These are phyloP conservation scores for Lichtheimia hyalospora DNA, from an alignment of 371 early-diverging fungal genomes.

Conservation along the genomic window DNA sequence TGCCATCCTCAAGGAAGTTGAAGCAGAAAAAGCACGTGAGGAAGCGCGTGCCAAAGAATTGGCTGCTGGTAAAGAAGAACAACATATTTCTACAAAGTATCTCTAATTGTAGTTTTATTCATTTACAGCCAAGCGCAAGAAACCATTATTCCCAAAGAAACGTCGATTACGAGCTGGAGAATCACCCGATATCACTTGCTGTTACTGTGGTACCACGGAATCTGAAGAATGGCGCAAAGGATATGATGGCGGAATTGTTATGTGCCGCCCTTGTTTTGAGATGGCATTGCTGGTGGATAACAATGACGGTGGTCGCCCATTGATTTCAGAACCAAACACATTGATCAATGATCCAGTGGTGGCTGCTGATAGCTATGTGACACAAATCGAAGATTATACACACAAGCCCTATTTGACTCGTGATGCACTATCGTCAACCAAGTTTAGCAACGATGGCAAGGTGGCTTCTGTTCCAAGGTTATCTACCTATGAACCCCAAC, in stretches of 20 bases:
- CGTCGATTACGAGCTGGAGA: constrained; percentile 30
- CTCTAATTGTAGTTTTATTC: neutral
- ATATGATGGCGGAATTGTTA: constrained; percentile 75
- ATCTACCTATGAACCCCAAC: constrained; percentile 75
- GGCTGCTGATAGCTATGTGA: constrained; percentile 44
- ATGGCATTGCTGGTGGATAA: constrained; percentile 52
- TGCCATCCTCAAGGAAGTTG: constrained; percentile 44
- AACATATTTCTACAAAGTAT: neutral
- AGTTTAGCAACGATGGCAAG: constrained; percentile 50
- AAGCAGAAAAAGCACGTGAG: constrained; percentile 54
- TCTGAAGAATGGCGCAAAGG: constrained; percentile 64
- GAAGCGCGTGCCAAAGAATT: constrained; percentile 41
- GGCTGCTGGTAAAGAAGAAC: constrained; percentile 13
- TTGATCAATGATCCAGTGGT: constrained; percentile 15
- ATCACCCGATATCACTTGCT: constrained; percentile 31
- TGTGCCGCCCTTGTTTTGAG: constrained; percentile 82
- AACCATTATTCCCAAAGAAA: constrained; percentile 35
- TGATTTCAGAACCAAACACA: neutral
- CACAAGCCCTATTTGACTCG: constrained; percentile 82
- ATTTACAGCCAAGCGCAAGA: constrained; percentile 30
- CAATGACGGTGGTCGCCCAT: constrained; percentile 21
- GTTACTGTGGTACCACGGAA: constrained; percentile 46
- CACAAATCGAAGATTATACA: constrained; percentile 76
- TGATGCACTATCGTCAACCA: constrained; percentile 50
- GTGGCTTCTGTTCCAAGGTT: constrained; percentile 37